Conservation (phyloP, 345 rosid genomes). For the Gossypium bickii region DNA sequence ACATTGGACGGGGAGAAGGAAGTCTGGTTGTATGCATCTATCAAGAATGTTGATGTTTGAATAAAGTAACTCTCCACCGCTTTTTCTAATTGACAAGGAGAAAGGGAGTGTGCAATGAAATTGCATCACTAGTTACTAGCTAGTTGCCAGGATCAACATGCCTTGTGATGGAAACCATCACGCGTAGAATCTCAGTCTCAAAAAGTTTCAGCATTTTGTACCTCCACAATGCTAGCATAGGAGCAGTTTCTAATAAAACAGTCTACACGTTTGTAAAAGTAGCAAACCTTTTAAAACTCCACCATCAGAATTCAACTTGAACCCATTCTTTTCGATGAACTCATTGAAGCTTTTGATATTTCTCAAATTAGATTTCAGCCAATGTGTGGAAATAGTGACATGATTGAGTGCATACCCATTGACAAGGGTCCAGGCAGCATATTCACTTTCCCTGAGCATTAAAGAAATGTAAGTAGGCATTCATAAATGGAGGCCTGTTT, state of each 20-base stretch:
- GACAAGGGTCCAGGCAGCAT: constrained; percentile 89
- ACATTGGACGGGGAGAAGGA: neutral
- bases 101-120: neutral
- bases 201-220: neutral
- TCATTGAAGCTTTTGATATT: constrained; percentile 48
- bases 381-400: constrained; percentile 74
- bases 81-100: neutral
- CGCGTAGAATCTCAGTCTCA: neutral
- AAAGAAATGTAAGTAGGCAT: neutral
- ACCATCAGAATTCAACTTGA: constrained; percentile 77
- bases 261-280: neutral
- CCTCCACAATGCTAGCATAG: neutral
- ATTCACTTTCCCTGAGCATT: constrained; percentile 71
- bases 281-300: constrained; percentile 77
- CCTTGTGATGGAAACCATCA: neutral
- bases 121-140: neutral
- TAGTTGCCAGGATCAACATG: neutral
- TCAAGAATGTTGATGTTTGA: neutral
- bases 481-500: neutral
- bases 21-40: neutral
- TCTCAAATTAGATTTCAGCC: constrained; percentile 57
- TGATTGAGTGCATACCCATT: constrained; percentile 92
- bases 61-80: neutral
- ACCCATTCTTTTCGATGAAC: constrained; percentile 59
- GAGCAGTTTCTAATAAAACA: neutral